Conservation (phyloP, 306 rosid species). For the Vigna nakashimae region DNA sequence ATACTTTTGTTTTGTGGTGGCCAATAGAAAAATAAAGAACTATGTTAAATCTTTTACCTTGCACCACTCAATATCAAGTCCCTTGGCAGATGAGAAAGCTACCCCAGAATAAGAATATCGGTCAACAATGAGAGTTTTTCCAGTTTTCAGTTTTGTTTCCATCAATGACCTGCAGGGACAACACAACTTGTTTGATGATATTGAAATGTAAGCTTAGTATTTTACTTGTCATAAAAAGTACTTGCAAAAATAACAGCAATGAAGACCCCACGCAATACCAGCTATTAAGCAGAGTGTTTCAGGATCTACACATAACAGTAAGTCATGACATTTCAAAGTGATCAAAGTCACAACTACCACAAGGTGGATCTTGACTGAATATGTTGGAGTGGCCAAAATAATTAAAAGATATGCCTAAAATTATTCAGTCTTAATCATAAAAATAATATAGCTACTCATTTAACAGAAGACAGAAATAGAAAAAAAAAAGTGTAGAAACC, state of each 20-base stretch:
- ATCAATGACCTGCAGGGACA: constrained; percentile 70
- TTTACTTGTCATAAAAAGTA: constrained; percentile 6
- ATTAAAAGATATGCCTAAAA: background rate
- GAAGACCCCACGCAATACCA: constrained; percentile 13
- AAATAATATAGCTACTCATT: background rate
- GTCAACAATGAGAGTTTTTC: constrained; percentile 89
- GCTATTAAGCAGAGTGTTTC: background rate
- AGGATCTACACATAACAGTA: constrained; percentile 12
- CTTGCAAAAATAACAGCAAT: constrained; percentile 12
- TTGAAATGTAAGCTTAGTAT: constrained; percentile 21
- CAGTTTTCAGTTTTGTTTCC: constrained; percentile 83
- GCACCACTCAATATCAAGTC: constrained; percentile 89
- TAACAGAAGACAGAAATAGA: background rate
- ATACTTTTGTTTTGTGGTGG: background rate
- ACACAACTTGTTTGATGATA: constrained; percentile 19
- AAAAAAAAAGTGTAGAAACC: constrained; percentile 52
- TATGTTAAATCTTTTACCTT: constrained; percentile 58
- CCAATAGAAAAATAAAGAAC: background rate
- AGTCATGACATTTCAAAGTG: constrained; percentile 5
- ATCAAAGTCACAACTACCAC: constrained; percentile 2
- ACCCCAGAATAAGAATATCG: constrained; percentile 98
- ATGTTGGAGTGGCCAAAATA: background rate
- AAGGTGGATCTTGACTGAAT: background rate
- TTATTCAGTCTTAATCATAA: background rate
- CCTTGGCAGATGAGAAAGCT: constrained; percentile 94